Base-by-base conservation (phyloP, 148 eudicot species). In the Cornus suecica region DNA sequence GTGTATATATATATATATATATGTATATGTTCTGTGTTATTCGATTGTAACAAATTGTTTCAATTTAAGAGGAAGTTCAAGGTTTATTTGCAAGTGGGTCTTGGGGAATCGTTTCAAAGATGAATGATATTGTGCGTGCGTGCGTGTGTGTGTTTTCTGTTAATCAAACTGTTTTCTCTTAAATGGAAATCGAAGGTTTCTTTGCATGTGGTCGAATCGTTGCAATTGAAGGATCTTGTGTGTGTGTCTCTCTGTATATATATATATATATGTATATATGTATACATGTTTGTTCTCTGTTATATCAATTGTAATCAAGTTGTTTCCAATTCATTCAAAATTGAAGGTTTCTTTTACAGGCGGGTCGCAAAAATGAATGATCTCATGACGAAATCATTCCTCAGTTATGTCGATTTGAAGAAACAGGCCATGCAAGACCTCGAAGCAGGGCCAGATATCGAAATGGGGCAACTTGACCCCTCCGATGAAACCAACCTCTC, bases 361-460 rank as follows among this genome's bases (percentile, higher is more conserved):
- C 61, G 65, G 56, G 32, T 30, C 20, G 67, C 31, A 16, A 73
- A 73, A 31, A 73, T 73, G 75, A 73, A 73, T 61, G 75, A 73
- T 73, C 75, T 73, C 4, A 73, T 73, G 75, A 73, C 75, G 0
- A 61, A 73, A 34, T 73, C 75, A 15, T 73, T 73, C 26, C 75
- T 23, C 14, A 73, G 75, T 62, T 73, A 60, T 54, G 54, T 73
- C 16, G 75, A 73, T 23, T 34, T 73, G 75, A 73, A 73, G 75
- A 73, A 61, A 73, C 75, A 73, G 54, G 75, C 75, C 51, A 73
- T 61, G 75, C 34, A 73, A 61, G 75, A 73, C 16, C 52, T 73
- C 2, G 75, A 73, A 37, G 66, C 75, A 18, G 75, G 67, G 67
- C 75, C 67, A 3, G 75, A 73, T 48, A 25, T 73, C 28, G 75